phyloP scores from a whole-genome alignment of 1,284 basidiomycete genomes.

The Fomitopsis pinicola region DNA sequence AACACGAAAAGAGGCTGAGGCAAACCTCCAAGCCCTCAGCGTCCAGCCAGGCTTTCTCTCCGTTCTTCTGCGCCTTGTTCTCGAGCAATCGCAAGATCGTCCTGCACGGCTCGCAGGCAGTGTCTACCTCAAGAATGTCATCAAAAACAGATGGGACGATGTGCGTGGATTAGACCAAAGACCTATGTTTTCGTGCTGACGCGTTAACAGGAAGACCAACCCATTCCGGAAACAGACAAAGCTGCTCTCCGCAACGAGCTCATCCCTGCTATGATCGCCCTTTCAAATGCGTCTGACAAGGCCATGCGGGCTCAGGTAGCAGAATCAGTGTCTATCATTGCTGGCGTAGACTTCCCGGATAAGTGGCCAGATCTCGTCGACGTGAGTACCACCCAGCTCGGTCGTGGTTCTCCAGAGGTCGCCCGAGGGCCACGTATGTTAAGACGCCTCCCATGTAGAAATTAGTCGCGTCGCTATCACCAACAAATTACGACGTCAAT shows the following conservation, averaged over 20 bases:
- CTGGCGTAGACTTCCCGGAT: constrained; percentile 82
- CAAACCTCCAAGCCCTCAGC: constrained; percentile 64
- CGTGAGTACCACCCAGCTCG: constrained; percentile 12
- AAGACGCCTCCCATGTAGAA: constrained; percentile 46
- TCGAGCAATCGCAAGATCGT: constrained; percentile 63
- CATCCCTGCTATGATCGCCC: constrained; percentile 78
- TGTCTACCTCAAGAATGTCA: constrained; percentile 87
- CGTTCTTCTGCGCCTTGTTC: constrained; percentile 67
- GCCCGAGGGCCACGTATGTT: not conserved
- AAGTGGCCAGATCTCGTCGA: constrained; percentile 79
- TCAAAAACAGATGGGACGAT: constrained; percentile 84
- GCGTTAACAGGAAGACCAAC: constrained; percentile 52
- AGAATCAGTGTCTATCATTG: constrained; percentile 85
- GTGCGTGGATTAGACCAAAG: constrained; percentile 37
- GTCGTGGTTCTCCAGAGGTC: not conserved
- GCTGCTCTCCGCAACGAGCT: constrained; percentile 61
- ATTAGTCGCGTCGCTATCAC: constrained; percentile 77
- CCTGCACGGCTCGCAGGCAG: constrained; percentile 77
- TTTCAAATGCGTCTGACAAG: constrained; percentile 67
- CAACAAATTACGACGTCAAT: constrained; percentile 81
- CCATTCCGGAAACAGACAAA: constrained; percentile 67
- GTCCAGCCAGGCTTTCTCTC: constrained; percentile 76
- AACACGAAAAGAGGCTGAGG: constrained; percentile 78
- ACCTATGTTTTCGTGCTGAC: constrained; percentile 1
- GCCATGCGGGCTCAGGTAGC: constrained; percentile 78